A percentile compares a stretch with the other conserved stretches of the same genome.
phyloP scores from a whole-genome alignment of 306 rosid species.

The Styphnolobium japonicum region DNA sequence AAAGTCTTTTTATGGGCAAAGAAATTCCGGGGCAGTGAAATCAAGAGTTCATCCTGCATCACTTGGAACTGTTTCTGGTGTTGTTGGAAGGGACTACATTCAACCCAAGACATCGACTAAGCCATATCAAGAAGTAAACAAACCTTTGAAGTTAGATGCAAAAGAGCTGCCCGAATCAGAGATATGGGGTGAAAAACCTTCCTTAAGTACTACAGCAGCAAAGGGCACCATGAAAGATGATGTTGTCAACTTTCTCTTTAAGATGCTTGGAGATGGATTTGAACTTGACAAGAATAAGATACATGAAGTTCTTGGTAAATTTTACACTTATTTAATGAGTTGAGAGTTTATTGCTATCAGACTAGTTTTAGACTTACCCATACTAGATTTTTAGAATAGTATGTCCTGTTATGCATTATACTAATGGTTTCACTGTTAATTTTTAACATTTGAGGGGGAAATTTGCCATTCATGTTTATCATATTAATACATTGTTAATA shows the following conservation, averaged over 20 bases:
- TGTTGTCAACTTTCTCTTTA: slow-evolving; percentile 33
- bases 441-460: background rate
- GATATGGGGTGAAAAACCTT: slow-evolving; percentile 26
- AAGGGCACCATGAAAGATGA: background rate
- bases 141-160: slow-evolving; percentile 30
- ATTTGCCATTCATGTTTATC: background rate
- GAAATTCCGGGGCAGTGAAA: slow-evolving; percentile 17
- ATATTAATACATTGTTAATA: background rate
- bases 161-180: slow-evolving; percentile 19
- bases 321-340: background rate
- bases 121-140: slow-evolving; percentile 6
- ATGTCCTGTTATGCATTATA: background rate
- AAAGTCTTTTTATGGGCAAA: background rate
- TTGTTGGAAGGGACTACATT: slow-evolving; percentile 36
- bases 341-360: background rate
- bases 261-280: slow-evolving; percentile 46
- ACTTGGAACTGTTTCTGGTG: slow-evolving; percentile 34
- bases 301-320: slow-evolving; percentile 39
- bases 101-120: slow-evolving; percentile 1
- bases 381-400: background rate
- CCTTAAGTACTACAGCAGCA: background rate
- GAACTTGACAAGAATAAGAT: slow-evolving; percentile 33
- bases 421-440: background rate
- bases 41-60: slow-evolving; percentile 24
- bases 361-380: background rate